phyloP scores from a whole-genome alignment of 306 rosid species.

The Vicia villosa region DNA sequence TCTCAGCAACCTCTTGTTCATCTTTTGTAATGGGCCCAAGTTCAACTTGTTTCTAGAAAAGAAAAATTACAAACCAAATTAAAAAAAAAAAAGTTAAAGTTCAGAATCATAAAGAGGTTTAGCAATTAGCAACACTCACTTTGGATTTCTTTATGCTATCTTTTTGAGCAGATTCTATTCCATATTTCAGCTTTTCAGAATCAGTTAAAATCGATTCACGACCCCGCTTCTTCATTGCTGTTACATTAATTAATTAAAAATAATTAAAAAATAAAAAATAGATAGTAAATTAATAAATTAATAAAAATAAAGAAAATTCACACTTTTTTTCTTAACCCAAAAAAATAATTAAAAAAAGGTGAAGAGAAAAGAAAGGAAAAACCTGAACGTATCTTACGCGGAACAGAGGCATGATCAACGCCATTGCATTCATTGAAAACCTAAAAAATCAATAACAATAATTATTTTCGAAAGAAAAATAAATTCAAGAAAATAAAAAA shows the following conservation, averaged over 20 bases:
- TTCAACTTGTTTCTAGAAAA: conserved; percentile 55
- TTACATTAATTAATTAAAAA: background rate
- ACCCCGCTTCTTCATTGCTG: conserved; percentile 81
- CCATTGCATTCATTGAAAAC: conserved; percentile 52
- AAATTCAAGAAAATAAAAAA: background rate
- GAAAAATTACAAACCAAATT: conserved; percentile 31
- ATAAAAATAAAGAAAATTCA: background rate
- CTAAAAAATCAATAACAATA: conserved; percentile 35
- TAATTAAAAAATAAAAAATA: conserved; percentile 2
- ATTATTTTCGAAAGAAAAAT: no score
- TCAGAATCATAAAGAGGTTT: conserved; percentile 33
- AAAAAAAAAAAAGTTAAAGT: conserved; percentile 31
- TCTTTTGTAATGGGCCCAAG: conserved; percentile 72
- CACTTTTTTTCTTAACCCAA: conserved; percentile 1
- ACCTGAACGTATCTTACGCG: conserved; percentile 82
- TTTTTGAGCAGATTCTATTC: conserved; percentile 47
- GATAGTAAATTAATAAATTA: background rate
- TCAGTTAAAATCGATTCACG: conserved; percentile 52
- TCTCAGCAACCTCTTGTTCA: conserved; percentile 88
- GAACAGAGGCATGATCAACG: conserved; percentile 67
- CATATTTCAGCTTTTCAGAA: conserved; percentile 61
- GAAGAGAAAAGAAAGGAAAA: conserved; percentile 23
- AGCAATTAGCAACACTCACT: conserved; percentile 46
- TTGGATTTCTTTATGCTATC: conserved; percentile 53
- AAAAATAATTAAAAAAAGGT: background rate